phyloP scores from a whole-genome alignment of 345 rosid species.

The Ceriops zippeliana region DNA sequence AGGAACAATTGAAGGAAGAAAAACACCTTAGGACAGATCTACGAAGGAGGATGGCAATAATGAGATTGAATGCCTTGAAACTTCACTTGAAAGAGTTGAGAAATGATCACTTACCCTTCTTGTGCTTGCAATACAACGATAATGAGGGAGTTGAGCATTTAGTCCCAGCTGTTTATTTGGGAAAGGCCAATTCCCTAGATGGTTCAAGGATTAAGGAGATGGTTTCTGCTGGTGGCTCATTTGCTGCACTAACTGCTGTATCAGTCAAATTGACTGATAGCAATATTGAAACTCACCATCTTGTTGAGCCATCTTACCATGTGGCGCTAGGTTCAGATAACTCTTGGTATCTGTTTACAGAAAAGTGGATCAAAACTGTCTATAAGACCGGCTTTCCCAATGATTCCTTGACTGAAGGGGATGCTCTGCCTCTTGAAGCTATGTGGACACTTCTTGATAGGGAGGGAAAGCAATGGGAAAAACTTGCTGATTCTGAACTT shows the following conservation, averaged over 20 bases:
- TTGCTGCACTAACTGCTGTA: constrained; percentile 30
- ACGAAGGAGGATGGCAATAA: constrained; percentile 57
- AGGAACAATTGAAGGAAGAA: constrained; percentile 67
- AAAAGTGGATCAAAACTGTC: constrained; percentile 72
- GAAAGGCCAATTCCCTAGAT: constrained; percentile 50
- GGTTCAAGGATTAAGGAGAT: constrained; percentile 45
- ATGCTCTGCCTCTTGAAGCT: constrained; percentile 70
- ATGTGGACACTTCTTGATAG: constrained; percentile 57
- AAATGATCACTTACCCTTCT: constrained; percentile 68
- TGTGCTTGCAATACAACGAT: constrained; percentile 78
- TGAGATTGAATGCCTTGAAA: constrained; percentile 66
- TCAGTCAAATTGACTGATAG: constrained; percentile 25
- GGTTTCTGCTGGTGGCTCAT: constrained; percentile 39
- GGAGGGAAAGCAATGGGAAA: constrained; percentile 75
- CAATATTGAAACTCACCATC: constrained; percentile 30
- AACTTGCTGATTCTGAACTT: constrained; percentile 61
- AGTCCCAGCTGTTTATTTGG: constrained; percentile 75
- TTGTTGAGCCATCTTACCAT: constrained; percentile 52
- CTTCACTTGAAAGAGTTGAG: constrained; percentile 56
- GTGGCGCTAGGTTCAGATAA: constrained; percentile 95
- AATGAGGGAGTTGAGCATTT: constrained; percentile 67
- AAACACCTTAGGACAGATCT: constrained; percentile 59
- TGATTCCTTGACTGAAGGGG: constrained; percentile 56
- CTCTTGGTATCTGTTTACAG: constrained; percentile 88
- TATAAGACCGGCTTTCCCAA: constrained; percentile 82